Conservation (phyloP, 2,329 filamentous ascomycete genomes). For the Fusarium duplospermum region DNA sequence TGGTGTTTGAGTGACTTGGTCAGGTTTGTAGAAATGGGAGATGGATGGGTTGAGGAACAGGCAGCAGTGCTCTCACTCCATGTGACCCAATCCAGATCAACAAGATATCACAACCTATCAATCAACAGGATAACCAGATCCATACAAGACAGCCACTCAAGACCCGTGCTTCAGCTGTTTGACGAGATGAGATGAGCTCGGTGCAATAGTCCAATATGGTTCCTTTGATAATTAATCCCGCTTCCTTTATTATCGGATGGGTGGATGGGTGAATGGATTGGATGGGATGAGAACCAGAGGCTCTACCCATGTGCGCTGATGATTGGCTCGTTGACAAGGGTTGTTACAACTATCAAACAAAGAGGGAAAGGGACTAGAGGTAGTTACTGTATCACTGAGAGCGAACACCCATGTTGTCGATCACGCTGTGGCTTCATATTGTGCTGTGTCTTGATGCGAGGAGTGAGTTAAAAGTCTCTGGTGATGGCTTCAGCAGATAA, state of each 20-base stretch:
- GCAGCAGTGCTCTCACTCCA: neutral
- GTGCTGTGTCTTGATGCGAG: neutral
- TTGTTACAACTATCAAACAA: slow-evolving; percentile 5
- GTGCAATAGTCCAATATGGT: slow-evolving; percentile 2
- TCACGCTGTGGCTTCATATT: slow-evolving; percentile 18
- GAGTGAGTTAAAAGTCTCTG: neutral
- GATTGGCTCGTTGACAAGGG: slow-evolving; percentile 42
- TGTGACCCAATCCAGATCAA: neutral
- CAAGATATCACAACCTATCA: neutral
- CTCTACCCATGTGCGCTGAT: slow-evolving; percentile 47
- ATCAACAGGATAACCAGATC: slow-evolving; percentile 6
- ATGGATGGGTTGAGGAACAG: neutral
- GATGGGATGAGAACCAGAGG: slow-evolving; percentile 20
- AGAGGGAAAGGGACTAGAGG: slow-evolving; percentile 8
- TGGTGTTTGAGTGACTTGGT: neutral
- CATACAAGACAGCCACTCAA: slow-evolving; percentile 13
- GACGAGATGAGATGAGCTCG: slow-evolving; percentile 13
- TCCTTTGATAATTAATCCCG: slow-evolving; percentile 3
- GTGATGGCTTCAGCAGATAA: neutral
- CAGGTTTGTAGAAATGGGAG: neutral
- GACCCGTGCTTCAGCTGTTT: slow-evolving; percentile 36
- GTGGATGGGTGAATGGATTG: slow-evolving; percentile 19
- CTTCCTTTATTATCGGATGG: slow-evolving; percentile 3
- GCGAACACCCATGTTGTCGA: slow-evolving; percentile 31
- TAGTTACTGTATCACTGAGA: slow-evolving; percentile 4